phyloP scores from a whole-genome alignment of 371 early-diverging fungal species.

The Chytridium lagenaria region DNA sequence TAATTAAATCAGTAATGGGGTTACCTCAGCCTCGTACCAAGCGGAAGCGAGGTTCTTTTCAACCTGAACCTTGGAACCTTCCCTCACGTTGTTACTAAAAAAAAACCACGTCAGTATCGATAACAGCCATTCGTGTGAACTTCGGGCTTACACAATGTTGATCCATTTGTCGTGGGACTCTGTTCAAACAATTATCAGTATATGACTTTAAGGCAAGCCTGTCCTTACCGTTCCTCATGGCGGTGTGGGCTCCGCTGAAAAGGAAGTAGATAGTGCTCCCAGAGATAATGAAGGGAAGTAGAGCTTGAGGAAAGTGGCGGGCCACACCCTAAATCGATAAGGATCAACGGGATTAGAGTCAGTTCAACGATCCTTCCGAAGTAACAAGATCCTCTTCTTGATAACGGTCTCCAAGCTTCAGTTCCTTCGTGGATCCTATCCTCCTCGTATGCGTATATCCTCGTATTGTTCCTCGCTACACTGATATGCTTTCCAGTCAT shows the following conservation, averaged over 20 bases:
- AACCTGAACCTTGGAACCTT: constrained; percentile 14
- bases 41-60: constrained; percentile 4
- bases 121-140: neutral
- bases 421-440: neutral
- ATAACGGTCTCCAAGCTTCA: neutral
- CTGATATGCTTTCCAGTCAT: no score
- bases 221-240: constrained; percentile 45
- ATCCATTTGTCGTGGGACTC: constrained; percentile 54
- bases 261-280: constrained; percentile 52
- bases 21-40: constrained; percentile 19
- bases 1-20: neutral
- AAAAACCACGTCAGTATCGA: neutral
- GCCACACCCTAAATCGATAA: constrained; percentile 49
- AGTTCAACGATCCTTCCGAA: neutral
- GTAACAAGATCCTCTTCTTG: no score
- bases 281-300: constrained; percentile 57
- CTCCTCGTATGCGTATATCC: neutral
- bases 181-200: constrained; percentile 20
- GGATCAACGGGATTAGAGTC: neutral
- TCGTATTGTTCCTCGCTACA: neutral
- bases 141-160: constrained; percentile 47
- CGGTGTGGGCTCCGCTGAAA: constrained; percentile 45
- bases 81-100: constrained; percentile 20
- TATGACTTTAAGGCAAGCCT: neutral
- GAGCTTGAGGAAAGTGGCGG: constrained; percentile 50